Evolutionary conservation across 2,329 filamentous ascomycete genomes (phyloP).

Genomic region (Ophidiomyces ophidiicola): DNA sequence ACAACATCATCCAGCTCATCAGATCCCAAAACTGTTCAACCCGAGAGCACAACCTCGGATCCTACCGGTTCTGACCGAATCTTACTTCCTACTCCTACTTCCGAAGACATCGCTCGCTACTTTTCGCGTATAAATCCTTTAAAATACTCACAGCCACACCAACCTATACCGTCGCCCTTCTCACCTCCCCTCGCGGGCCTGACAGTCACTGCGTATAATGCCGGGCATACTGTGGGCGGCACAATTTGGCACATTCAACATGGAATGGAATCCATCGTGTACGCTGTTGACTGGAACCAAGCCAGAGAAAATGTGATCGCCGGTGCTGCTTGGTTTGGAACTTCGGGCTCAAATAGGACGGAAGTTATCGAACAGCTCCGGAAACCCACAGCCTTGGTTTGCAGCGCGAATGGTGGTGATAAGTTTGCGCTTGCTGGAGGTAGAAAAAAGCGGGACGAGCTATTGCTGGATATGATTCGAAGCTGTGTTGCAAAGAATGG

Average conservation of each 20-base stretch:
- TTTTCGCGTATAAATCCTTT: conserved; percentile 83
- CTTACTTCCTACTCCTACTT: conserved; percentile 57
- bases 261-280: conserved; percentile 90
- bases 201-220: conserved; percentile 92
- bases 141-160: conserved; percentile 93
- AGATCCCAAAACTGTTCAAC: conserved; percentile 20
- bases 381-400: conserved; percentile 86
- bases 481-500: conserved; percentile 72
- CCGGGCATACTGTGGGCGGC: conserved; percentile 86
- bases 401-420: conserved; percentile 71
- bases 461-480: conserved; percentile 66
- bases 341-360: conserved; percentile 63
- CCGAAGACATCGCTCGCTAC: conserved; percentile 82
- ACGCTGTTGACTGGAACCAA: conserved; percentile 97
- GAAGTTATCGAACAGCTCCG: conserved; percentile 89
- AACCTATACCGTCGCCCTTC: conserved; percentile 74
- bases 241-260: conserved; percentile 99
- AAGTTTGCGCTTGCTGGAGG: conserved; percentile 58
- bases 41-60: conserved; percentile 25
- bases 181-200: conserved; percentile 81
- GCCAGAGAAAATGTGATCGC: conserved; percentile 90
- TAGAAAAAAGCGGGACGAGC: conserved; percentile 70
- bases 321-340: conserved; percentile 85
- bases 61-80: conserved; percentile 31
- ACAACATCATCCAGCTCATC: conserved; percentile 22